Percentiles rank a stretch among this genome's conserved stretches.
Evolutionary conservation across 108 stramenopile genomes (phyloP).

Genomic region (Nitzschia putrida): DNA sequence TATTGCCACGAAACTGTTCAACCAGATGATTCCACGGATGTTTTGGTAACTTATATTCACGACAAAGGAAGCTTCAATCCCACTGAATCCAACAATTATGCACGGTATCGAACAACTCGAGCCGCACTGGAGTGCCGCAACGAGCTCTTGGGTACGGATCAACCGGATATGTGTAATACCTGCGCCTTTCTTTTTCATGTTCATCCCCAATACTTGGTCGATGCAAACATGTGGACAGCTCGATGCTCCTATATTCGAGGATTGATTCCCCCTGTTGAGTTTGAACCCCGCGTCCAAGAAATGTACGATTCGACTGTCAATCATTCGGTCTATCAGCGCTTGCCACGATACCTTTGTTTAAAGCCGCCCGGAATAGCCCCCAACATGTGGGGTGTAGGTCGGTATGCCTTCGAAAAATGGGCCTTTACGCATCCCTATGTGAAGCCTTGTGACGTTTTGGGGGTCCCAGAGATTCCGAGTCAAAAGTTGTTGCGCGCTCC

Average conservation of each 20-base stretch:
- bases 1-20: slow-evolving; percentile 5
- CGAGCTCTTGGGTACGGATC: neutral
- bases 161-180: slow-evolving; percentile 13
- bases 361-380: slow-evolving; percentile 2
- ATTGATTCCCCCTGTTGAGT: slow-evolving; percentile 17
- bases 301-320: slow-evolving; percentile 26
- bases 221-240: slow-evolving; percentile 36
- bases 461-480: neutral
- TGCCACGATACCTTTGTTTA: slow-evolving; percentile 7
- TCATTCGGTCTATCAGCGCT: slow-evolving; percentile 10
- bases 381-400: slow-evolving; percentile 18
- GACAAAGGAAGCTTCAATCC: slow-evolving; percentile 34
- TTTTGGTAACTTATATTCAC: slow-evolving; percentile 29
- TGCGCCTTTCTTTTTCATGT: slow-evolving; percentile 21
- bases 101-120: slow-evolving; percentile 14
- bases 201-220: slow-evolving; percentile 18
- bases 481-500: neutral
- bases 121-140: slow-evolving; percentile 21
- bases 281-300: slow-evolving; percentile 6
- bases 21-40: neutral
- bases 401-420: slow-evolving; percentile 32
- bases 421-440: slow-evolving; percentile 26
- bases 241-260: slow-evolving; percentile 25
- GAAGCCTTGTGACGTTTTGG: slow-evolving; percentile 17
- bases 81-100: slow-evolving; percentile 7